Evolutionary conservation across 179 eudicot genomes (phyloP).

Genomic region (Nepenthes alata): DNA sequence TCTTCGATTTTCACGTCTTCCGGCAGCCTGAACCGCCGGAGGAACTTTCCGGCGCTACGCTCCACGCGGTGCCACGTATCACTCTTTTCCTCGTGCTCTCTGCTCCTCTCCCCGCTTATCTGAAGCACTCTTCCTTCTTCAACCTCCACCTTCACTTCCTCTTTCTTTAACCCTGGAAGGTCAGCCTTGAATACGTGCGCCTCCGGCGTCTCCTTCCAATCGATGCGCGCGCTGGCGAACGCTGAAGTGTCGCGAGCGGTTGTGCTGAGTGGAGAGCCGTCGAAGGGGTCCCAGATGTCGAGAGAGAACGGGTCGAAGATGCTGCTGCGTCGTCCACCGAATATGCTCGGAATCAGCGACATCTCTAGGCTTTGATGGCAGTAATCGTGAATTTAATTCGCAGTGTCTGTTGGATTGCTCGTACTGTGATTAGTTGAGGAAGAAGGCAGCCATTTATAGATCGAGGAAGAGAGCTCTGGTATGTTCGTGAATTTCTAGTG

Average conservation of each 20-base stretch:
- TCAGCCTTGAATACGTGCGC: conserved; percentile 2
- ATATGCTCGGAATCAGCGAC: conserved; percentile 3
- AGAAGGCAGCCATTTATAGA: too few species aligned
- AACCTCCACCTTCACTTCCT: conserved; percentile 2
- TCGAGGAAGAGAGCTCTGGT: too few species aligned
- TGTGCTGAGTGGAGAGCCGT: background rate
- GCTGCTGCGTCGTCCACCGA: background rate
- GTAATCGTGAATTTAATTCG: too few species aligned
- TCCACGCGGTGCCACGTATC: background rate
- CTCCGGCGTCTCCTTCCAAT: too few species aligned
- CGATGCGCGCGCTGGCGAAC: too few species aligned
- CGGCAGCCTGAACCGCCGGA: background rate
- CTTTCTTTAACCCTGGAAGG: conserved; percentile 2
- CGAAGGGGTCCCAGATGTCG: conserved; percentile 1
- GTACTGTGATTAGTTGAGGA: too few species aligned
- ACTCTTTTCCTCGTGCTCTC: conserved; percentile 2
- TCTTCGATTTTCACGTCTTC: background rate
- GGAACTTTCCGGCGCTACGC: background rate
- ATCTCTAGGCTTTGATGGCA: background rate
- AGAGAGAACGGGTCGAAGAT: conserved; percentile 2
- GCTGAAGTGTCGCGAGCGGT: background rate
- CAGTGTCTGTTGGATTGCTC: too few species aligned
- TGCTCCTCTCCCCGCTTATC: conserved; percentile 1
- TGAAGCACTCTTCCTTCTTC: background rate
- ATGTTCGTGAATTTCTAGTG: too few species aligned